A percentile compares a stretch with the other conserved stretches of the same genome.
phyloP scores from a whole-genome alignment of 495 filamentous ascomycete genomes.

The Penicillium arizonense region DNA sequence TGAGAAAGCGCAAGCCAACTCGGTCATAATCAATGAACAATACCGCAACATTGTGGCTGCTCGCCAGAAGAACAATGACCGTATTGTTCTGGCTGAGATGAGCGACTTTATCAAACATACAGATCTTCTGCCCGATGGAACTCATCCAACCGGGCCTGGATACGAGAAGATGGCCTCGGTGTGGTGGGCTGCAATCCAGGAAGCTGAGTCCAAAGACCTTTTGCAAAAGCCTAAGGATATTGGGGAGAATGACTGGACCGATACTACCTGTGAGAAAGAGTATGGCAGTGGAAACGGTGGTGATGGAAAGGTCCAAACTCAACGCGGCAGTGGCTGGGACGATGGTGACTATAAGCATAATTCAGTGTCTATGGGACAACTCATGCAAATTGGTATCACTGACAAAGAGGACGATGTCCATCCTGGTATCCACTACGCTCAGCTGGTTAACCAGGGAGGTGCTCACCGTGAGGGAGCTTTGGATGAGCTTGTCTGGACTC shows the following conservation, averaged over 20 bases:
- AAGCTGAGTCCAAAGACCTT: conserved; percentile 23
- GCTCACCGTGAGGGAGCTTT: too few relatives aligned
- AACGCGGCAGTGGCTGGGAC: background rate
- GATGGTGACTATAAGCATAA: too few relatives aligned
- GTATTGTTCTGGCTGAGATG: conserved; percentile 52
- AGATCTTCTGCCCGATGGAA: conserved; percentile 43
- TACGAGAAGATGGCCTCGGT: conserved; percentile 55
- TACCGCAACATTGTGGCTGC: conserved; percentile 27
- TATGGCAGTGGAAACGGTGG: too few relatives aligned
- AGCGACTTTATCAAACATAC: conserved; percentile 23
- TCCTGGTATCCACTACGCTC: too few relatives aligned
- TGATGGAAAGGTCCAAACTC: background rate
- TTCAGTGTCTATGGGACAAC: too few relatives aligned
- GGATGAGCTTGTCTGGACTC: too few relatives aligned
- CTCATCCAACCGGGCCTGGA: conserved; percentile 49
- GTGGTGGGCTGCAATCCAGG: conserved; percentile 43
- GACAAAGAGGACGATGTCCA: too few relatives aligned
- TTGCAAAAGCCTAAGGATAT: conserved; percentile 11
- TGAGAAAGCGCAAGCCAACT: background rate
- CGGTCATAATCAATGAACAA: conserved; percentile 40
- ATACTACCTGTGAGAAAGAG: too few relatives aligned
- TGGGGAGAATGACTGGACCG: too few relatives aligned
- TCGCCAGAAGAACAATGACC: conserved; percentile 25
- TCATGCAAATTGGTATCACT: too few relatives aligned
- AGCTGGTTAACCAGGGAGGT: too few relatives aligned